Percentiles rank a stretch among this genome's conserved stretches.
Conservation (phyloP, 495 filamentous ascomycete species). For the Cercophora sp. region DNA sequence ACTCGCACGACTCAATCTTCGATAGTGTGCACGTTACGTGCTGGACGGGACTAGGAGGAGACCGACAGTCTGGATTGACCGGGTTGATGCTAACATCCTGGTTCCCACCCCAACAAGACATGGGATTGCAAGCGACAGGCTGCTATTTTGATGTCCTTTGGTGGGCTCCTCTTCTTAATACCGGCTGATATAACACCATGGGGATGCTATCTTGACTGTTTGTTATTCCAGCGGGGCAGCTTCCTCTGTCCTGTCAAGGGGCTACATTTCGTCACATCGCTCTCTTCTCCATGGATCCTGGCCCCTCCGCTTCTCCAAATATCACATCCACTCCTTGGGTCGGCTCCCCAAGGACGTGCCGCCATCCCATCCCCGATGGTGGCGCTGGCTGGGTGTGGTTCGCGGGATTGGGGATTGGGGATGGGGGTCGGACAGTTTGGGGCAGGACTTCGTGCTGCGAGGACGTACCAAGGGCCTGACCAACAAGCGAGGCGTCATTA, state of each 20-base stretch:
- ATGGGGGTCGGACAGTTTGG: not conserved
- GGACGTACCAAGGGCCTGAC: no score
- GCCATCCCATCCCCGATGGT: not conserved
- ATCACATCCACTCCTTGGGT: no score
- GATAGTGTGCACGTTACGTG: no score
- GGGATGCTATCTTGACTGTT: no score
- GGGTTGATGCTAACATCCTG: slow-evolving; percentile 10
- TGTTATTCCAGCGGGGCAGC: no score
- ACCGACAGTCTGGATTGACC: slow-evolving; percentile 12
- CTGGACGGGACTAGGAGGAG: slow-evolving; percentile 5
- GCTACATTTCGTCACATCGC: no score
- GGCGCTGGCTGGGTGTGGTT: not conserved
- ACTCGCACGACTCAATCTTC: no score
- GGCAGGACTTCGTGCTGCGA: not conserved
- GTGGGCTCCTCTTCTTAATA: not conserved
- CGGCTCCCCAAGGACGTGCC: no score
- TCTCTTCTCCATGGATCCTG: no score
- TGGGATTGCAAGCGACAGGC: not conserved
- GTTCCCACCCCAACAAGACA: not conserved
- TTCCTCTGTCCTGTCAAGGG: no score
- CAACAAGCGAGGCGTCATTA: no score
- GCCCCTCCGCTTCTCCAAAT: no score
- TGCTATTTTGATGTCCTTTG: not conserved
- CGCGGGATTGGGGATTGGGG: not conserved
- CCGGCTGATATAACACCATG: not conserved